Base-by-base conservation (phyloP, 2,329 filamentous ascomycete genomes). In the Colletotrichum sansevieriae region DNA sequence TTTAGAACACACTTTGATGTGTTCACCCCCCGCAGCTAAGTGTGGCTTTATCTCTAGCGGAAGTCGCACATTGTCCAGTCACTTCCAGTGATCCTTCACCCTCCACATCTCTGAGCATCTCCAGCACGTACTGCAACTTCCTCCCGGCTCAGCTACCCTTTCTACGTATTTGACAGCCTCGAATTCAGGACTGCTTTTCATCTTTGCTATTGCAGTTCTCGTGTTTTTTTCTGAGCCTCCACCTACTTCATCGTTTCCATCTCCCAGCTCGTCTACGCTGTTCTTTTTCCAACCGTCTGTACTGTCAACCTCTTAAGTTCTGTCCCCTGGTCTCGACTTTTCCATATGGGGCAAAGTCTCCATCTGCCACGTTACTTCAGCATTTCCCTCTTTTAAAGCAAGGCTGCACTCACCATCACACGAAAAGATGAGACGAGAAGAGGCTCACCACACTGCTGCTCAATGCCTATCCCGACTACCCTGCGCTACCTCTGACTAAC, bases 351-450 rank as follows among this genome's bases (percentile, higher is more conserved):
- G 65, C 65, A 68, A 68, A 37, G 65, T 61, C 62, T 51, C 65
- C 65, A 65, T 68, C 47, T 68, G 62, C 65, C 65, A 68, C 62
- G 65, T 68, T 68, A 68, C 65, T 68, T 61, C 54, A 65, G 37
- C 47, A 60, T 60, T 68, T 65, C 41, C 55, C 47, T 68, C 49
- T 60, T 46, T 65, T 60, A 65, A 65, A 68, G 49, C 62, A 56
- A 59, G 62, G 55, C 65, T 65, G 62, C 65, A 68, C 65, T 56
- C 65, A 51, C 65, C 65, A 60, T 39, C 65, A 43, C 35, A 33
- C 57, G 49, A 18, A 15, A 47, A 68, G 39, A 68, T 68, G 65
- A 68, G 65, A 68, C 62, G 65, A 68, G 62, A 37, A 56, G 47
- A 51, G 54, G 49, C 55, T 65, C 62, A 51, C 65, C 35, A 44